Evolutionary conservation across 345 rosid genomes (phyloP), one percentile per base, ranked within the genome.

Genomic region (Eutrema heterophyllum): DNA sequence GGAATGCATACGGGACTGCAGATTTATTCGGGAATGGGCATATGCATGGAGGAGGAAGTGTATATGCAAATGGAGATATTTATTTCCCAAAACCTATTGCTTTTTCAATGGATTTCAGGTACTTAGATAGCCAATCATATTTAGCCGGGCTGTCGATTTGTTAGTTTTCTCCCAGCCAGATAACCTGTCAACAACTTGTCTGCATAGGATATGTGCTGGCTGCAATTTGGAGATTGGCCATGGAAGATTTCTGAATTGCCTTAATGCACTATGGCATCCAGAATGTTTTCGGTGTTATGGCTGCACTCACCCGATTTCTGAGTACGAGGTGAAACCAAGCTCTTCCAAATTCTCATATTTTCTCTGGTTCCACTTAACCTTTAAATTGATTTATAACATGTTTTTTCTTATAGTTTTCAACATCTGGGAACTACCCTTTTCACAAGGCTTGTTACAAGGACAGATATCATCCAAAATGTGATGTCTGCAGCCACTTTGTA

Each of bases 381-480:
- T 36, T 5, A 38, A 24, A 29, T 49, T 54, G 46, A 4, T 21
- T 45, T 54, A 44, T 62, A 45, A 16, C 44, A 38, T 61, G 50
- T 71, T 62, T 63, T 9, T 6, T 80, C 35, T 65, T 73, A 71
- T 67, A 96, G 98, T 96, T 89, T 71, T 87, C 98, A 26, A 85
- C 88, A 83, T 86, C 91, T 9, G 96, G 88, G 64, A 89, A 90
- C 82, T 84, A 80, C 44, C 93, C 91, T 73, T 96, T 84, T 70
- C 99, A 96, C 80, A 89, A 90, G 81, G 67, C 82, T 54, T 96
- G 99, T 87, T 88, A 89, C 68, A 92, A 81, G 85, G 94, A 92
- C 85, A 86, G 79, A 59, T 79, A 84, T 74, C 95, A 92, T 81
- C 99, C 99, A 5, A 96, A 86, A 83, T 96, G 99, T 63, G 99